A percentile compares a stretch with the other conserved stretches of the same genome.
Conservation (phyloP, 2,329 filamentous ascomycete species). For the Pseudomassariella vexata region DNA sequence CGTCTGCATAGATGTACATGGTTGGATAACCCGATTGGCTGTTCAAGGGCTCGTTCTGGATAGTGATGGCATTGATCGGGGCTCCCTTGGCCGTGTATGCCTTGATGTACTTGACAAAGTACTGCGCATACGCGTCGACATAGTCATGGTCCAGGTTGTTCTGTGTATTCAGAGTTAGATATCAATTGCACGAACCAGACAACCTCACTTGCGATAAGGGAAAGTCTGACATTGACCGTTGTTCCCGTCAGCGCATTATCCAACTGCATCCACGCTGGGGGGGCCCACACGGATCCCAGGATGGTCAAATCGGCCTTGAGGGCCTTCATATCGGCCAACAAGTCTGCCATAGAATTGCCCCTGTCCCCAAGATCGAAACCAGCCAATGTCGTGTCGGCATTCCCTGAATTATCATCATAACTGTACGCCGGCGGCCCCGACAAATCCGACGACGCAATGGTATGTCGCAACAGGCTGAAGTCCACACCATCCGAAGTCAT, state of each 20-base stretch:
- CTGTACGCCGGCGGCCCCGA: constrained; percentile 32
- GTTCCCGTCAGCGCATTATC: constrained; percentile 15
- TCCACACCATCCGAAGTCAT: constrained; percentile 30
- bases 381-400: constrained; percentile 21
- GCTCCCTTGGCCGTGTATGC: constrained; percentile 29
- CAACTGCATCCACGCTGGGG: constrained; percentile 37
- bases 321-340: constrained; percentile 29
- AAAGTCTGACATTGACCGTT: constrained; percentile 4
- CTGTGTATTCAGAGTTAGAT: constrained; percentile 6
- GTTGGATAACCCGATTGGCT: constrained; percentile 29
- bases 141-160: constrained; percentile 34
- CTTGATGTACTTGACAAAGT: constrained; percentile 36
- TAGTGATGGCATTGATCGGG: constrained; percentile 33
- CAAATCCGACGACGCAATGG: constrained; percentile 33
- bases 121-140: constrained; percentile 27
- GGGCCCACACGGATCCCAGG: constrained; percentile 32
- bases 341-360: constrained; percentile 29
- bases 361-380: constrained; percentile 31
- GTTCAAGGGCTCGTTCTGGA: constrained; percentile 39
- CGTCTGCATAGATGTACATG: constrained; percentile 31
- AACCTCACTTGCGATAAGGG: background rate
- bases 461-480: constrained; percentile 34
- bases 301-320: constrained; percentile 29
- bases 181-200: too few relatives aligned
- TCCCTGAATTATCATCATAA: constrained; percentile 29